A percentile compares a stretch with the other conserved stretches of the same genome.
Conservation (phyloP, 805 yeast genomes). For the Candida michaelii region DNA sequence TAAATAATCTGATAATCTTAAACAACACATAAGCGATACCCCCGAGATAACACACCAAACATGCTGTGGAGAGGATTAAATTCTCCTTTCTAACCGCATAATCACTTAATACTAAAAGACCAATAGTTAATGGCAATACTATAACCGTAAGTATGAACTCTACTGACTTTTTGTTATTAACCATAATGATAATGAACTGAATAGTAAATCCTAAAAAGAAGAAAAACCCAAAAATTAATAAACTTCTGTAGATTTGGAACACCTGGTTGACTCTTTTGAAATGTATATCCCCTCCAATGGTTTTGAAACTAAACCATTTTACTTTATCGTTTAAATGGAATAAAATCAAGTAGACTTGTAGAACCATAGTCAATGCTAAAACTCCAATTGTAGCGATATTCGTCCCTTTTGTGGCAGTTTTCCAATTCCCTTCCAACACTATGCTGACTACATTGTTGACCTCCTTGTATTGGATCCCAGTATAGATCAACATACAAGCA, state of each 20-base stretch:
- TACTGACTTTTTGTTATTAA: conserved; percentile 30
- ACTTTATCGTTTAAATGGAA: conserved; percentile 38
- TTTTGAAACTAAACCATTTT: conserved; percentile 48
- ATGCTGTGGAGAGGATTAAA: conserved; percentile 21
- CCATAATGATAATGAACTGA: conserved; percentile 48
- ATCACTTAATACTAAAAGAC: conserved; percentile 37
- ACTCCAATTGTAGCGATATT: conserved; percentile 45
- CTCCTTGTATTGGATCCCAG: conserved; percentile 48
- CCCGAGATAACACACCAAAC: conserved; percentile 32
- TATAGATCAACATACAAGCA: conserved; percentile 44
- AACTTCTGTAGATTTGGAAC: conserved; percentile 39
- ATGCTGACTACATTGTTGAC: conserved; percentile 24
- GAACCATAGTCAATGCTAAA: conserved; percentile 33
- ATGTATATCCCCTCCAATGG: conserved; percentile 47
- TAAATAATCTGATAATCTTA: conserved; percentile 46
- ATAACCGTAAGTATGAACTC: conserved; percentile 49
- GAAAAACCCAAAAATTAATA: conserved; percentile 31
- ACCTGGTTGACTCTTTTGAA: conserved; percentile 35
- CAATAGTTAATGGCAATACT: conserved; percentile 44
- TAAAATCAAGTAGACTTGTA: conserved; percentile 28
- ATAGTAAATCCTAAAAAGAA: conserved; percentile 51
- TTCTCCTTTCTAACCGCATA: conserved; percentile 37
- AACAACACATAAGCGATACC: conserved; percentile 48
- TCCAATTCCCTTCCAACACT: conserved; percentile 24
- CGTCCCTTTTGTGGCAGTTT: conserved; percentile 33